A percentile compares a stretch with the other conserved stretches of the same genome.
phyloP scores from a whole-genome alignment of 1,284 basidiomycete genomes.

The Omphalotus olearius region DNA sequence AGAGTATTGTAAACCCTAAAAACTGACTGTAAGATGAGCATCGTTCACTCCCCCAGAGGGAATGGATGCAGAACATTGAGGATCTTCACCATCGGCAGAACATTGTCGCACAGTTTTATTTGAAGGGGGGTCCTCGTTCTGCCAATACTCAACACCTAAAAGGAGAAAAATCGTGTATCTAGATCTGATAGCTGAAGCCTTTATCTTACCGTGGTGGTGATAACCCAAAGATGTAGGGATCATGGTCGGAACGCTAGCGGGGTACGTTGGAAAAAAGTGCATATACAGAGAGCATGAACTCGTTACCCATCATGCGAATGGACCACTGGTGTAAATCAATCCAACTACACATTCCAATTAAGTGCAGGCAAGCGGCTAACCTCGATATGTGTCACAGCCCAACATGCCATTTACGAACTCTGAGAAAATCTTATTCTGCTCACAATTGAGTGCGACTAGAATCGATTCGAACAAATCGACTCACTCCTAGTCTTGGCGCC shows the following conservation, averaged over 20 bases:
- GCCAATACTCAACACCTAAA: slow-evolving; percentile 28
- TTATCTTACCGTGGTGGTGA: slow-evolving; percentile 33
- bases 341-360: too few relatives aligned
- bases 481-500: slow-evolving; percentile 16
- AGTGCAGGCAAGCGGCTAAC: slow-evolving; percentile 15
- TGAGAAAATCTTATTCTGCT: slow-evolving; percentile 14
- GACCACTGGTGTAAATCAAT: slow-evolving; percentile 29
- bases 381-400: slow-evolving; percentile 23
- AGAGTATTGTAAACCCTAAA: background rate
- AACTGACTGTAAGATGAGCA: slow-evolving; percentile 24
- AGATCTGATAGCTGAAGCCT: background rate
- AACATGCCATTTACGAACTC: slow-evolving; percentile 16
- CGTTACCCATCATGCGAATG: slow-evolving; percentile 42
- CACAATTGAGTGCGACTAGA: too few relatives aligned
- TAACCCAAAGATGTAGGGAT: slow-evolving; percentile 28
- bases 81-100: slow-evolving; percentile 25
- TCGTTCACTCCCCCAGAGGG: slow-evolving; percentile 23
- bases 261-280: background rate
- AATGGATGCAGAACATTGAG: slow-evolving; percentile 23
- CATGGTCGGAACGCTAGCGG: slow-evolving; percentile 25
- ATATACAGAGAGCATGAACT: background rate
- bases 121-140: slow-evolving; percentile 21
- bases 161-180: background rate
- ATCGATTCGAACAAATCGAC: background rate
- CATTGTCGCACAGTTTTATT: slow-evolving; percentile 20